phyloP scores from a whole-genome alignment of 306 rosid species.

The Pterocarpus santalinus region DNA sequence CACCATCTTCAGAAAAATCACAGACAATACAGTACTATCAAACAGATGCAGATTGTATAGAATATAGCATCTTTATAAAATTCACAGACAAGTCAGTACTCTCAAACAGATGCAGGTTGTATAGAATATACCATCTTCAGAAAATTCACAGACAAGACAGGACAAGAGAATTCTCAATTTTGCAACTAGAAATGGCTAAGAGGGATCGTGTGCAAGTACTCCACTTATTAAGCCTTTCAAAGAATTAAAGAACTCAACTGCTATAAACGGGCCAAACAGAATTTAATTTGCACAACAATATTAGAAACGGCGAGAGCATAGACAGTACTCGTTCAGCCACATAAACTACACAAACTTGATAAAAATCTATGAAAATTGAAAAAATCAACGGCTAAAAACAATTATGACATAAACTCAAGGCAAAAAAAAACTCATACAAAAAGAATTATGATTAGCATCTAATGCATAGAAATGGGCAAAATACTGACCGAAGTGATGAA shows the following conservation, averaged over 20 bases:
- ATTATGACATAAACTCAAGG: neutral
- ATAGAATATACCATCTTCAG: neutral
- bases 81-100: neutral
- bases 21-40: neutral
- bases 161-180: slow-evolving; percentile 6
- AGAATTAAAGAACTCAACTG: neutral
- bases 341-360: neutral
- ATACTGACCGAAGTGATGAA: neutral
- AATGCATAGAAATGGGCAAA: neutral
- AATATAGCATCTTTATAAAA: neutral
- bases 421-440: neutral
- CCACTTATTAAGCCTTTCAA: too few relatives aligned
- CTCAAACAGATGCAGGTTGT: slow-evolving; percentile 2
- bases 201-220: neutral
- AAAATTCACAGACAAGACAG: neutral
- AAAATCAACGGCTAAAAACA: neutral
- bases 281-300: neutral
- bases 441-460: neutral
- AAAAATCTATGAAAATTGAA: neutral
- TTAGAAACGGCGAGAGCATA: neutral
- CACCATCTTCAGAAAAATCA: neutral
- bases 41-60: slow-evolving; percentile 8
- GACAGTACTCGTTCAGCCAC: neutral
- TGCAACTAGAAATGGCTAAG: slow-evolving; percentile 2
- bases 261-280: neutral